These are phyloP conservation scores for Colletotrichum sp. DNA, from an alignment of 2,329 filamentous ascomycete genomes.

Conservation along the genomic window DNA sequence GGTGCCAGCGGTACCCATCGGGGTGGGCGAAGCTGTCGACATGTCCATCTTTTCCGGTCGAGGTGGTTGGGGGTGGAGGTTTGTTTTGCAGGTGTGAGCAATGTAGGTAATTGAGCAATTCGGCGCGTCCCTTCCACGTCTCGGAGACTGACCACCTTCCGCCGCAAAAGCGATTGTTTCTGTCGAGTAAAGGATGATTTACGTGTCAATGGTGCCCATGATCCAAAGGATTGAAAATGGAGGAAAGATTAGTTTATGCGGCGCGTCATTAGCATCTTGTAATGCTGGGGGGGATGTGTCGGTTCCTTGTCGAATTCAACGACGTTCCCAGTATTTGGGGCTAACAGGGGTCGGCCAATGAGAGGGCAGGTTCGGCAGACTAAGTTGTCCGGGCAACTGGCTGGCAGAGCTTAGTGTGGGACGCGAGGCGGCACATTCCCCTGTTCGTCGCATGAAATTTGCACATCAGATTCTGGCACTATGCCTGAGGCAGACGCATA, in stretches of 20 bases:
- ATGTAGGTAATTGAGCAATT: not conserved
- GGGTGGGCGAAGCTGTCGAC: constrained; percentile 61
- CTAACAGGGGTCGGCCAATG: constrained; percentile 22
- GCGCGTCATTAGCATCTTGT: constrained; percentile 32
- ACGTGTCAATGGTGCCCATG: constrained; percentile 47
- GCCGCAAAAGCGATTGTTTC: constrained; percentile 19
- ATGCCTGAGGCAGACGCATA: not conserved
- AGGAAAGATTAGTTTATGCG: constrained; percentile 40
- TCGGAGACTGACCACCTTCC: not conserved
- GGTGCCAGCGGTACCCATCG: constrained; percentile 51
- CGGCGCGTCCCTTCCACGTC: constrained; percentile 15
- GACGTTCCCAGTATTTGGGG: constrained; percentile 23
- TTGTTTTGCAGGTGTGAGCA: constrained; percentile 11
- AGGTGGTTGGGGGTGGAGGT: not conserved
- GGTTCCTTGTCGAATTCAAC: constrained; percentile 20
- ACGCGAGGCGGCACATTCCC: constrained; percentile 6
- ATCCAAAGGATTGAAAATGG: constrained; percentile 35
- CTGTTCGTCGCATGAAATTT: constrained; percentile 1
- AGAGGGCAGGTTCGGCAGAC: not conserved
- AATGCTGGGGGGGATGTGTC: constrained; percentile 17
- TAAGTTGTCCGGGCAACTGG: constrained; percentile 29
- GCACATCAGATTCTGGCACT: not conserved
- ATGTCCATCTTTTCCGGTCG: constrained; percentile 35
- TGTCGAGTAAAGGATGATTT: constrained; percentile 37
- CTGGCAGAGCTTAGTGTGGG: not conserved